phyloP scores from a whole-genome alignment of 345 rosid species.

The Lepidium africanum region DNA sequence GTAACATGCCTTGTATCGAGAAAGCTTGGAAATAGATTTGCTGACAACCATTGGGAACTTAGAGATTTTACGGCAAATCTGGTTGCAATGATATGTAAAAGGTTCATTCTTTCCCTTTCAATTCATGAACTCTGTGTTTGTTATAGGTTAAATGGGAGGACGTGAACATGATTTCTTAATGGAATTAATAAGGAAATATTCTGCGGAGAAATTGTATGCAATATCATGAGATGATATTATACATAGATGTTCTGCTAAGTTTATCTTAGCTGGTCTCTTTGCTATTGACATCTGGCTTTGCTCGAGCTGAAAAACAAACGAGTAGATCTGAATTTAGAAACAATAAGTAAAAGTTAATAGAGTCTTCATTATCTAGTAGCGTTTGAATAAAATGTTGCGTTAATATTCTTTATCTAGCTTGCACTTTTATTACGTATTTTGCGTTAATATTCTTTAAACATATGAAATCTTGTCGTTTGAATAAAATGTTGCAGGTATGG shows the following conservation, averaged over 20 bases:
- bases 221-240: not conserved
- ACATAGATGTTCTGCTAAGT: not conserved
- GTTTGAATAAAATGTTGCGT: not conserved
- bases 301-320: not conserved
- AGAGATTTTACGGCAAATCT: conserved; percentile 81
- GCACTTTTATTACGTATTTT: not conserved
- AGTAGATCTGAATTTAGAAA: not conserved
- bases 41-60: conserved; percentile 98
- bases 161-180: not conserved
- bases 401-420: not conserved
- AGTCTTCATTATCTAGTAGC: not conserved
- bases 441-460: not conserved
- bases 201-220: not conserved
- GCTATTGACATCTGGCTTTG: not conserved
- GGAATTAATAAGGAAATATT: not conserved
- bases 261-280: not conserved
- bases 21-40: conserved; percentile 80
- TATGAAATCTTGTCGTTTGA: conserved; percentile 6
- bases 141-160: not conserved
- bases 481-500: conserved; percentile 57
- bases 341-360: not conserved
- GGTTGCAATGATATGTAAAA: conserved; percentile 86
- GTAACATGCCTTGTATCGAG: conserved; percentile 95
- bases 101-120: conserved; percentile 38
- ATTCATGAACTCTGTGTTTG: not conserved